Conservation (phyloP, 331 rosid species). For the Cydonia oblonga region DNA sequence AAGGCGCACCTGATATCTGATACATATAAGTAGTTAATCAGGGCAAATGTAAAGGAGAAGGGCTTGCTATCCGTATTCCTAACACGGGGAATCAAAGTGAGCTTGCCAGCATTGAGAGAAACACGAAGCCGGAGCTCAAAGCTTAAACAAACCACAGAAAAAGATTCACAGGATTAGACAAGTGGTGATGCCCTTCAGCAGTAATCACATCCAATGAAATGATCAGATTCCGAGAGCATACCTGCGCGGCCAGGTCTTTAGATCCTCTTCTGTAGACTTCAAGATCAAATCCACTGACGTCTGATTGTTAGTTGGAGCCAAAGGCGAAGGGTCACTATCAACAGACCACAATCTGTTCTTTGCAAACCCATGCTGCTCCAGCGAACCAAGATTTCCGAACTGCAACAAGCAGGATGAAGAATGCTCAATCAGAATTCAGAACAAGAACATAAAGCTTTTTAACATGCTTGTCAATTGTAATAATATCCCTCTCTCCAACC, state of each 20-base stretch:
- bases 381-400: constrained; percentile 55
- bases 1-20: constrained; percentile 63
- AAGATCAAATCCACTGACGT: constrained; percentile 62
- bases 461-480: neutral
- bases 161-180: neutral
- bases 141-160: constrained; percentile 19
- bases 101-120: constrained; percentile 51
- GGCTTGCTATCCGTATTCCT: constrained; percentile 53
- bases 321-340: constrained; percentile 53
- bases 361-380: constrained; percentile 48
- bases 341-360: constrained; percentile 60
- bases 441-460: neutral
- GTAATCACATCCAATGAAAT: neutral
- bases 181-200: neutral
- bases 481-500: constrained; percentile 29
- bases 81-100: constrained; percentile 43
- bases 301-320: constrained; percentile 46
- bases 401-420: constrained; percentile 12
- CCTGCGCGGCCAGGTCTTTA: constrained; percentile 53
- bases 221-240: constrained; percentile 5
- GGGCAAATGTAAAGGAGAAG: constrained; percentile 48
- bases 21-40: constrained; percentile 49
- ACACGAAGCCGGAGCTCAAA: constrained; percentile 63
- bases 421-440: neutral
- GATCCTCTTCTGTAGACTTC: constrained; percentile 50